Percentiles rank a stretch among this genome's conserved stretches.
These are phyloP conservation scores for Dovyalis caffra DNA, from an alignment of 345 rosid species.

Conservation along the genomic window DNA sequence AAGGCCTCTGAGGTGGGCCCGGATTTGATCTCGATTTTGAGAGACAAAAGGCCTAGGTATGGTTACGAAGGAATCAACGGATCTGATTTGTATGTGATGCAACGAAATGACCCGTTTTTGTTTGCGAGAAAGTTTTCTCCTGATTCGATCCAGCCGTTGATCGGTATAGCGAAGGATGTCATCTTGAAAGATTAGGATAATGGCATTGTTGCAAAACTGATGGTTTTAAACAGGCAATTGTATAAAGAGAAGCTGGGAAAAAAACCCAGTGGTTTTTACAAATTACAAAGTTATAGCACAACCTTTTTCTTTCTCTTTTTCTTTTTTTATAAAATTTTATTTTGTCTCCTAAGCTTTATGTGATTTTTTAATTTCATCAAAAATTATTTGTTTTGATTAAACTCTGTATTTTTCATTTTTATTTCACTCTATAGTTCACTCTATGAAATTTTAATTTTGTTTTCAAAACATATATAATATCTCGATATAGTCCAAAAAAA, in stretches of 20 bases:
- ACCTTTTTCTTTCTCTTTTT: too few species aligned
- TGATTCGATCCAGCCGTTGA: conserved; percentile 32
- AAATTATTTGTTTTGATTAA: too few species aligned
- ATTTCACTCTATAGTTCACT: too few species aligned
- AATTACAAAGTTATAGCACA: too few species aligned
- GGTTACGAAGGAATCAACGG: conserved; percentile 49
- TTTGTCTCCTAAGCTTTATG: too few species aligned
- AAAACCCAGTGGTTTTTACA: not conserved
- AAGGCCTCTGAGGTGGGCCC: conserved; percentile 46
- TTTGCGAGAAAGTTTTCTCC: conserved; percentile 70
- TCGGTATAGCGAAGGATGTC: conserved; percentile 46
- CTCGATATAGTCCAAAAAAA: too few species aligned
- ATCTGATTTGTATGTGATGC: conserved; percentile 31
- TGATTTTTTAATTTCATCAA: too few species aligned
- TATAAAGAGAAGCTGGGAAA: not conserved
- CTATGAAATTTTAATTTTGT: too few species aligned
- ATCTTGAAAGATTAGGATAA: conserved; percentile 51
- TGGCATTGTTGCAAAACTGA: conserved; percentile 1
- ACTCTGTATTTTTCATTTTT: too few species aligned
- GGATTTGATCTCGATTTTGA: conserved; percentile 41
- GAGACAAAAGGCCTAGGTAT: conserved; percentile 47
- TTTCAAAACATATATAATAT: too few species aligned
- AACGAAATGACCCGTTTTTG: conserved; percentile 47
- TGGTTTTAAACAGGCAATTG: not conserved
- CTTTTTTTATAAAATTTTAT: too few species aligned